Percentiles rank a stretch among this genome's conserved stretches.
phyloP scores from a whole-genome alignment of 306 rosid genomes.

The Ziziphus jujuba region DNA sequence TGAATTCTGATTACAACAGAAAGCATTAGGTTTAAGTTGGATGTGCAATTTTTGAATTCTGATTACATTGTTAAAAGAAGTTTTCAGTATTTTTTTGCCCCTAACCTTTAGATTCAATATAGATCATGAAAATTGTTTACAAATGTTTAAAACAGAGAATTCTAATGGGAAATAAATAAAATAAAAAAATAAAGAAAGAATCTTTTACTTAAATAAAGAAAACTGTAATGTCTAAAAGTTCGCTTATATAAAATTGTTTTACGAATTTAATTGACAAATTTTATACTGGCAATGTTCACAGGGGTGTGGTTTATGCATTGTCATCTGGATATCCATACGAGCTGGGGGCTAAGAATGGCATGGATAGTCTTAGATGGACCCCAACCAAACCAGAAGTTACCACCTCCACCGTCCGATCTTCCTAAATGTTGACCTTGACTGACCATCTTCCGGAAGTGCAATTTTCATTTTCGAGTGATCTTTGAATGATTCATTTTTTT shows the following conservation, averaged over 20 bases:
- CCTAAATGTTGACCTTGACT: conserved; percentile 63
- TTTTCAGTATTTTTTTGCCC: too few species aligned
- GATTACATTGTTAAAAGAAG: too few species aligned
- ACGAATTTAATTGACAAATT: background rate
- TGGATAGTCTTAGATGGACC: conserved; percentile 77
- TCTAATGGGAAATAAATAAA: too few species aligned
- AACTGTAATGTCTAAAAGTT: too few species aligned
- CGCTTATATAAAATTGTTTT: background rate
- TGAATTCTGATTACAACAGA: too few species aligned
- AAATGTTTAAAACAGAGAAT: too few species aligned
- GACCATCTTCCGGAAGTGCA: conserved; percentile 19
- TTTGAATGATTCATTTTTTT: background rate
- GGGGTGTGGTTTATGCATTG: conserved; percentile 97
- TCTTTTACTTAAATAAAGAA: too few species aligned
- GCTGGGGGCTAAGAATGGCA: conserved; percentile 91
- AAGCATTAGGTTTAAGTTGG: too few species aligned
- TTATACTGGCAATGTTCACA: conserved; percentile 23
- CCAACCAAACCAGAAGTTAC: conserved; percentile 61
- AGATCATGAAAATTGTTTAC: too few species aligned
- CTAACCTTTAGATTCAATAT: too few species aligned
- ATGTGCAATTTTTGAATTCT: too few species aligned
- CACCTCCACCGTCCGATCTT: conserved; percentile 84
- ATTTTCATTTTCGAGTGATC: conserved; percentile 7
- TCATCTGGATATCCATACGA: conserved; percentile 81
- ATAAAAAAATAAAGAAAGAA: too few species aligned